Evolutionary conservation across 306 rosid species (phyloP).

Genomic region (Cucurbita ficifolia): DNA sequence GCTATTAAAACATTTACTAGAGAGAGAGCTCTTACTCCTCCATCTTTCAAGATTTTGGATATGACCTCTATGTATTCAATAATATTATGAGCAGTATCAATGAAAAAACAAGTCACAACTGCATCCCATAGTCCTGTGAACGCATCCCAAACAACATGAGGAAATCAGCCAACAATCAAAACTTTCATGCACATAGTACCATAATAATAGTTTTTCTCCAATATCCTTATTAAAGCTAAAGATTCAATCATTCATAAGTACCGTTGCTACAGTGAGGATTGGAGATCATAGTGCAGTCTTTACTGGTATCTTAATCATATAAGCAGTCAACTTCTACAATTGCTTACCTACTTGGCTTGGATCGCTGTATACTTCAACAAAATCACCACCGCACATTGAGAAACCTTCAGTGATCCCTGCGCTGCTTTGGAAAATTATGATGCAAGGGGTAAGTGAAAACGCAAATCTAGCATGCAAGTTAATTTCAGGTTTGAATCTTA

Average conservation of each 20-base stretch:
- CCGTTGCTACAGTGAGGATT: background rate
- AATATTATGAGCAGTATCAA: constrained; percentile 87
- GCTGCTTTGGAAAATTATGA: constrained; percentile 30
- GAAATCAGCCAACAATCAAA: background rate
- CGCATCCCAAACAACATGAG: constrained; percentile 14
- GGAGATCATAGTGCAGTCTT: background rate
- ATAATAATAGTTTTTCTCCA: background rate
- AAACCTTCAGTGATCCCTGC: constrained; percentile 97
- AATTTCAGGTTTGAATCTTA: background rate
- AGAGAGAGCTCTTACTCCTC: constrained; percentile 62
- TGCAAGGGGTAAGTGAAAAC: background rate
- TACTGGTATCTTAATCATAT: background rate
- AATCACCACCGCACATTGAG: constrained; percentile 99
- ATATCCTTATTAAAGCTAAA: background rate
- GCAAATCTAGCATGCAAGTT: background rate
- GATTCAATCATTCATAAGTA: background rate
- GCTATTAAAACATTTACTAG: background rate
- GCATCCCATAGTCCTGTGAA: constrained; percentile 96
- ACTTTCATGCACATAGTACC: background rate
- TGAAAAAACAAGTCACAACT: constrained; percentile 88
- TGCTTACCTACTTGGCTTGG: constrained; percentile 61
- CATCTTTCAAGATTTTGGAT: constrained; percentile 70
- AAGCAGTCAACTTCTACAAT: background rate
- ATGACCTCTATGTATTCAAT: constrained; percentile 83
- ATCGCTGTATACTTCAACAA: constrained; percentile 79